phyloP scores from a whole-genome alignment of 495 filamentous ascomycete species.

The Penicillium pulvis region DNA sequence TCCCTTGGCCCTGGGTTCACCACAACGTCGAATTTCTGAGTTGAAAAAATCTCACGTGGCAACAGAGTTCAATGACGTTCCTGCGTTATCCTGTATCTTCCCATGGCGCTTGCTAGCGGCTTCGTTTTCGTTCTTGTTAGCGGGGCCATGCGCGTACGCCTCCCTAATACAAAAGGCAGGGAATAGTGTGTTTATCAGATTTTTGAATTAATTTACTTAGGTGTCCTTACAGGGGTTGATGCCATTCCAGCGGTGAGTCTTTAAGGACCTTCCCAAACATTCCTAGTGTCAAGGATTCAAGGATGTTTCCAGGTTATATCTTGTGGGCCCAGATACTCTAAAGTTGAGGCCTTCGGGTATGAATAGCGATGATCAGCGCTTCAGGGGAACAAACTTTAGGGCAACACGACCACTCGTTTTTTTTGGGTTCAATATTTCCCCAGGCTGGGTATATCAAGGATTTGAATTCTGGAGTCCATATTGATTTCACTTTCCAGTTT shows the following conservation, averaged over 20 bases:
- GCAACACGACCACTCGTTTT: slow-evolving; percentile 5
- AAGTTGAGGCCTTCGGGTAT: neutral
- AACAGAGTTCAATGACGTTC: slow-evolving; percentile 14
- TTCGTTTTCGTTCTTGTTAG: neutral
- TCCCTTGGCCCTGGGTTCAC: slow-evolving; percentile 24
- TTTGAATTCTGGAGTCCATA: neutral
- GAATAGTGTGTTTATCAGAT: neutral
- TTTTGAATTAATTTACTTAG: neutral
- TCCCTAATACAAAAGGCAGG: neutral
- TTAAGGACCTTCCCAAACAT: neutral
- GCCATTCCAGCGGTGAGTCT: slow-evolving; percentile 3
- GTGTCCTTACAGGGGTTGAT: neutral
- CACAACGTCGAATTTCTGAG: slow-evolving; percentile 18
- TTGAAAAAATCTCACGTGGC: slow-evolving; percentile 25
- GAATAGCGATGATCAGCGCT: neutral
- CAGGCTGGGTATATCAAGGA: neutral
- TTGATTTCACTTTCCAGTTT: neutral
- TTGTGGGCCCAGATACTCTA: too few relatives aligned
- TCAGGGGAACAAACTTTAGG: slow-evolving; percentile 5
- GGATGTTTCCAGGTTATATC: neutral
- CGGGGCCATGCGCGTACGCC: neutral
- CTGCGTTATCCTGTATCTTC: neutral
- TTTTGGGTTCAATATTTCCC: neutral
- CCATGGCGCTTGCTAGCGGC: neutral
- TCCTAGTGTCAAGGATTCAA: neutral